These are phyloP conservation scores for Hypoxylon lenormandii DNA, from an alignment of 495 filamentous ascomycete species.

Conservation along the genomic window DNA sequence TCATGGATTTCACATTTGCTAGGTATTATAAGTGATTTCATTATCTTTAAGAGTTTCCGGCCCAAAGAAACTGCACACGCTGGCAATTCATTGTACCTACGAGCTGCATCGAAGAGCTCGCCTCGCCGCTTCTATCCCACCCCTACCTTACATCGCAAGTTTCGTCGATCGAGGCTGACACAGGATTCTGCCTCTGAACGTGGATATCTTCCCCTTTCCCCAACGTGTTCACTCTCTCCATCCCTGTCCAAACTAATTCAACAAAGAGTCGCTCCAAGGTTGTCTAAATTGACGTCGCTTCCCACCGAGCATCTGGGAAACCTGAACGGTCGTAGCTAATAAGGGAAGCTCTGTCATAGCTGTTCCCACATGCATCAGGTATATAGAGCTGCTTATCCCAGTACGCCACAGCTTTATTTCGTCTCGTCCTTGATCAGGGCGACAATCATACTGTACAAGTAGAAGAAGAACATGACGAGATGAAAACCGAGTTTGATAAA, in stretches of 20 bases:
- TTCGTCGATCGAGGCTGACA: conserved; percentile 4
- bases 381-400: conserved; percentile 10
- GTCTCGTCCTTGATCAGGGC: conserved; percentile 96
- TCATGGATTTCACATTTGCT: neutral
- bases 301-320: conserved; percentile 17
- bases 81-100: conserved; percentile 9
- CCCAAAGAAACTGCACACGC: conserved; percentile 31
- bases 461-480: conserved; percentile 99
- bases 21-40: conserved; percentile 45
- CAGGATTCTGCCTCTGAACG: neutral
- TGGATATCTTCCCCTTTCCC: conserved; percentile 4
- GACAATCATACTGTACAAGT: conserved; percentile 99
- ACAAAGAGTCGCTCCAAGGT: conserved; percentile 28
- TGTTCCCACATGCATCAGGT: conserved; percentile 17
- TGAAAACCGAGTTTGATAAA: conserved; percentile 99
- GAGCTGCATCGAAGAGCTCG: conserved; percentile 12
- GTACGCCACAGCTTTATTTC: conserved; percentile 66
- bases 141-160: neutral
- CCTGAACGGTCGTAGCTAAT: conserved; percentile 26
- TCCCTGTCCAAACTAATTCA: conserved; percentile 35
- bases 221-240: conserved; percentile 5
- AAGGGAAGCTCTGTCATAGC: conserved; percentile 20
- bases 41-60: conserved; percentile 38
- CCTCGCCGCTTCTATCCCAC: conserved; percentile 7
- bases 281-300: conserved; percentile 23